Conservation (phyloP, 164 flowering plant genomes). For the Chimonanthus salicifolius region DNA sequence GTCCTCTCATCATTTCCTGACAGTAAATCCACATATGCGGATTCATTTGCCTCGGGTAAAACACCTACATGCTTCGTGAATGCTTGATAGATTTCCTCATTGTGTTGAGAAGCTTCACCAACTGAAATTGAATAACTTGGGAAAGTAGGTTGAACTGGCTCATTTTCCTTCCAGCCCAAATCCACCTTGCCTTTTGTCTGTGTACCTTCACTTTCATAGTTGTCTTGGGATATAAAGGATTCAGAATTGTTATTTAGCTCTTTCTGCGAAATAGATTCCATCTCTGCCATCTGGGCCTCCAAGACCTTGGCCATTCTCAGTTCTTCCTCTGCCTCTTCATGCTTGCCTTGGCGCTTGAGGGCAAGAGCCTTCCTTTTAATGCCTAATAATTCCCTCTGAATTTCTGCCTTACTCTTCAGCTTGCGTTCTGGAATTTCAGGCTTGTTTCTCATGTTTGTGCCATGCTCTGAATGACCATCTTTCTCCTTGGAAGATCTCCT, state of each 20-base stretch:
- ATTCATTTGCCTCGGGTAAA: conserved; percentile 11
- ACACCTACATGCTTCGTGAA: conserved; percentile 3
- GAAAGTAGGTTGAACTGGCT: conserved; percentile 2
- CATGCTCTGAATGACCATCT: conserved; percentile 6
- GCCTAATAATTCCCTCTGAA: conserved; percentile 77
- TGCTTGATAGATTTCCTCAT: conserved; percentile 5
- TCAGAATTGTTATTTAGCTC: conserved; percentile 8
- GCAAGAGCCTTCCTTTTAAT: conserved; percentile 76
- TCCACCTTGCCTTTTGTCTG: not conserved
- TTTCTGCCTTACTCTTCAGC: conserved; percentile 59
- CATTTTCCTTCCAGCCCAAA: conserved; percentile 9
- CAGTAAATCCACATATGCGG: conserved; percentile 24
- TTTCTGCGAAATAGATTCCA: conserved; percentile 36
- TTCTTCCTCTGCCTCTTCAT: conserved; percentile 76
- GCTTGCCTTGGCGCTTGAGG: conserved; percentile 72
- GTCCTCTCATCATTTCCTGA: conserved; percentile 21
- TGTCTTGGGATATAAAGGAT: conserved; percentile 4
- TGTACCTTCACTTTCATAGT: not conserved
- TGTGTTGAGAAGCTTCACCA: conserved; percentile 5
- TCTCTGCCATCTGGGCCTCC: conserved; percentile 63
- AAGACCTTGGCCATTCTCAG: conserved; percentile 46
- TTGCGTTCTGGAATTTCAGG: conserved; percentile 14
- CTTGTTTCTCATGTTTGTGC: conserved; percentile 3
- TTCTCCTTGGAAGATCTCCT: conserved; percentile 17
- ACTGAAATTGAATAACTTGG: conserved; percentile 3